Percentiles rank a stretch among this genome's conserved stretches.
phyloP scores from a whole-genome alignment of 768 basidiomycete genomes.

The Mrakia gelida region DNA sequence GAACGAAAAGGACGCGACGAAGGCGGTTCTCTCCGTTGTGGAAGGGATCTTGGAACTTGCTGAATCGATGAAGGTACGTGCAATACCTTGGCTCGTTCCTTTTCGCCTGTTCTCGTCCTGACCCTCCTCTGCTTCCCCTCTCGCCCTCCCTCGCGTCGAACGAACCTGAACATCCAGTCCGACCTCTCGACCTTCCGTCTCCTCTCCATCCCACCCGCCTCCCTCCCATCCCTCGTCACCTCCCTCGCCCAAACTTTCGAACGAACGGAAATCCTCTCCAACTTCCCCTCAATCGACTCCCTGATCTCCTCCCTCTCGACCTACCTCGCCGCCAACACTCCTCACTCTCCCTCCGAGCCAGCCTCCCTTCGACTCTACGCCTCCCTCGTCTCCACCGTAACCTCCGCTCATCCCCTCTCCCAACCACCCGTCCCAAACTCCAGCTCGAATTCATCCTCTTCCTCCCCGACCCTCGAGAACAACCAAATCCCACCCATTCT shows the following conservation, averaged over 20 bases:
- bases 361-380: background rate
- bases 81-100: no score
- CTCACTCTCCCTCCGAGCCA: slow-evolving; percentile 1
- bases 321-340: background rate
- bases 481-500: slow-evolving; percentile 10
- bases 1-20: slow-evolving; percentile 6
- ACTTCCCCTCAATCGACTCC: background rate
- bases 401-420: background rate
- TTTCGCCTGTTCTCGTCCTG: background rate
- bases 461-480: no score
- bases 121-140: background rate
- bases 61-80: slow-evolving; percentile 24
- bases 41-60: slow-evolving; percentile 13
- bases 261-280: background rate
- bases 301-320: slow-evolving; percentile 2
- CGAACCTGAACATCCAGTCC: background rate
- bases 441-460: background rate
- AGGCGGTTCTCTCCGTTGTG: background rate
- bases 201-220: slow-evolving; percentile 8
- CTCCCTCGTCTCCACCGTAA: background rate
- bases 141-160: background rate
- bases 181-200: slow-evolving; percentile 5
- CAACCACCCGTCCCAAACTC: background rate
- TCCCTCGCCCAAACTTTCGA: slow-evolving; percentile 20
- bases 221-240: slow-evolving; percentile 19